These are phyloP conservation scores for Aspergillus steynii DNA, from an alignment of 495 filamentous ascomycete species.

Conservation along the genomic window DNA sequence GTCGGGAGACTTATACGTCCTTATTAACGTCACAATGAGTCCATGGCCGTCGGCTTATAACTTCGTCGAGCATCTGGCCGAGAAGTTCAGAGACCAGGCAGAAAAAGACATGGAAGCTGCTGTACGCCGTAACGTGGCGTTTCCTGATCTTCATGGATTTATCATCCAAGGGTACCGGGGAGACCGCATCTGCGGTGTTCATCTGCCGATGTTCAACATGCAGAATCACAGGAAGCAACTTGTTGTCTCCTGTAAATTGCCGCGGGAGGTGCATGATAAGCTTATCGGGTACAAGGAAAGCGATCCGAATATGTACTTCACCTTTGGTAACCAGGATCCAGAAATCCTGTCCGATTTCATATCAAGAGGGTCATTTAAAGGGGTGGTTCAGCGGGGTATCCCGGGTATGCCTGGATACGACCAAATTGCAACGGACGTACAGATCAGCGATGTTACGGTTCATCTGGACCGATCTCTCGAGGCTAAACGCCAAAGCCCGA, in stretches of 20 bases:
- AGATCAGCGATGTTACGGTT: too few relatives aligned
- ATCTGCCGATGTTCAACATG: slow-evolving; percentile 6
- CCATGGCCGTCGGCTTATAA: slow-evolving; percentile 1
- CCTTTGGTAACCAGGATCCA: too few relatives aligned
- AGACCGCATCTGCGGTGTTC: slow-evolving; percentile 1
- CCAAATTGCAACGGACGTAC: too few relatives aligned
- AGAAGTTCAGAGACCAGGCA: background rate
- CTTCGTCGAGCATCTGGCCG: background rate
- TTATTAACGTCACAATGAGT: slow-evolving; percentile 4
- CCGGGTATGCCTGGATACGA: too few relatives aligned
- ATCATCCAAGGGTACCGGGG: slow-evolving; percentile 4
- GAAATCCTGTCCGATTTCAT: too few relatives aligned
- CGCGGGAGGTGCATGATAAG: too few relatives aligned
- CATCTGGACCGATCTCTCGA: too few relatives aligned
- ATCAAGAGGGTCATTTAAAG: too few relatives aligned
- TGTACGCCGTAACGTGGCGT: background rate
- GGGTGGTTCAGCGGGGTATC: too few relatives aligned
- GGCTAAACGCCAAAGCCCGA: too few relatives aligned
- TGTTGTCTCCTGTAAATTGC: slow-evolving; percentile 1
- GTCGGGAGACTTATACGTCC: background rate
- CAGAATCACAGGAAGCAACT: slow-evolving; percentile 1
- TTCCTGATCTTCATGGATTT: background rate
- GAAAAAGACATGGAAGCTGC: background rate
- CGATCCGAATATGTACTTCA: too few relatives aligned
- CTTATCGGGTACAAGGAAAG: too few relatives aligned